Evolutionary conservation across 225 moss, liverwort and hornwort species (phyloP).

Genomic region (Sphagnum tenellum): DNA sequence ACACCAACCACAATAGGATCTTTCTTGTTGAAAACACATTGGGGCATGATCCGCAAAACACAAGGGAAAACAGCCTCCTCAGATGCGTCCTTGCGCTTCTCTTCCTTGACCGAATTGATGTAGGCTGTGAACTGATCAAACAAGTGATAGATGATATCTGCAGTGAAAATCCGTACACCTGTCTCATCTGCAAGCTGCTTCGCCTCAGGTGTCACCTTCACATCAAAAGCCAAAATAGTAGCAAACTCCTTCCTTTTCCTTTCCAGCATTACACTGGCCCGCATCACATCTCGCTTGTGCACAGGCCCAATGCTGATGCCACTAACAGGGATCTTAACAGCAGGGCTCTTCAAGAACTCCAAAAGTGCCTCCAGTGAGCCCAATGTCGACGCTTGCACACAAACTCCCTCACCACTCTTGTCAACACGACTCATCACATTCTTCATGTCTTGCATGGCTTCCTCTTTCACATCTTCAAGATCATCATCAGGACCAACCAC

Average conservation of each 20-base stretch:
- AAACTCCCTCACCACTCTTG: conserved; percentile 97
- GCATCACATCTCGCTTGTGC: conserved; percentile 97
- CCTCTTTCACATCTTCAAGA: conserved; percentile 89
- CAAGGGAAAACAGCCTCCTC: conserved; percentile 99
- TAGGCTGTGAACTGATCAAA: conserved; percentile 97
- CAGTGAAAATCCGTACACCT: conserved; percentile 95
- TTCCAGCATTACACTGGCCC: conserved; percentile 95
- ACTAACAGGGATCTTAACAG: conserved; percentile 96
- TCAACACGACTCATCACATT: conserved; percentile 94
- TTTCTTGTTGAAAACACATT: conserved; percentile 97
- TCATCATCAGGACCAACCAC: conserved; percentile 98
- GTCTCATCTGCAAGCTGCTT: conserved; percentile 94
- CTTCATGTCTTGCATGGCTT: conserved; percentile 98
- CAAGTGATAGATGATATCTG: conserved; percentile 97
- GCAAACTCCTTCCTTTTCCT: conserved; percentile 92
- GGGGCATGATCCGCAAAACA: conserved; percentile 85
- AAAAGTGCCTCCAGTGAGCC: conserved; percentile 94
- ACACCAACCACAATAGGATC: conserved; percentile 97
- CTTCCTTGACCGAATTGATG: conserved; percentile 78
- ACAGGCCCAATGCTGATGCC: conserved; percentile 93
- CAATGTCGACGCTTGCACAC: conserved; percentile 98
- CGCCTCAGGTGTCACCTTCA: conserved; percentile 88
- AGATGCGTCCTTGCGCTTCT: conserved; percentile 92
- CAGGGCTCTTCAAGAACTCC: conserved; percentile 93
- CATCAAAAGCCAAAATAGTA: conserved; percentile 96